Percentiles rank a stretch among this genome's conserved stretches.
phyloP scores from a whole-genome alignment of 352 stramenopile species.

The Aphanomyces stellatus region DNA sequence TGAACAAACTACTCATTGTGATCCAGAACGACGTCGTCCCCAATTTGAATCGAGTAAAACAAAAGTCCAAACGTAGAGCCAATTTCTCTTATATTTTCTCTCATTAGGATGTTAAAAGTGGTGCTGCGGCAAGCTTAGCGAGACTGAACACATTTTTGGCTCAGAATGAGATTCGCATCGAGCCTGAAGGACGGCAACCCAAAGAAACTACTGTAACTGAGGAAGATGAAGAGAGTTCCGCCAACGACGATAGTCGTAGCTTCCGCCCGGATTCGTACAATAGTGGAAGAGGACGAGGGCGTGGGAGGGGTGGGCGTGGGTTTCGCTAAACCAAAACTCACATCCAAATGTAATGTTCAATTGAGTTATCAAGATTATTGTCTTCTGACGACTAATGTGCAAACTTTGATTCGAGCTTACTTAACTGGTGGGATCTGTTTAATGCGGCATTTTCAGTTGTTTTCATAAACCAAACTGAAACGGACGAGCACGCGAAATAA shows the following conservation, averaged over 20 bases:
- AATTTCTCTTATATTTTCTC: not conserved
- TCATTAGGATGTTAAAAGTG: not conserved
- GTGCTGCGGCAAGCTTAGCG: not conserved
- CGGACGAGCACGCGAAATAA: slow-evolving; percentile 31
- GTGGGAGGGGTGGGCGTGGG: not conserved
- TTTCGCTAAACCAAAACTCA: not conserved
- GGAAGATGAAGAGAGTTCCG: not conserved
- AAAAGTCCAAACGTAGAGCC: not conserved
- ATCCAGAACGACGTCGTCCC: not conserved
- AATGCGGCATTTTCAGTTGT: slow-evolving; percentile 45
- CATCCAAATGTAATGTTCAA: too few species aligned
- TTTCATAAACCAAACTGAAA: slow-evolving; percentile 30
- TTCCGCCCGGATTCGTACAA: not conserved
- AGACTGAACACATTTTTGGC: slow-evolving; percentile 6
- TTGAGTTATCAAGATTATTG: too few species aligned
- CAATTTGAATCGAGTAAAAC: not conserved
- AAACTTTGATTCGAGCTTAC: slow-evolving; percentile 40
- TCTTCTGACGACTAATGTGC: not conserved
- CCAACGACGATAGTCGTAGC: not conserved
- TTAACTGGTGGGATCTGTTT: slow-evolving; percentile 37
- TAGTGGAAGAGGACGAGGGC: not conserved
- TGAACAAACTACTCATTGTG: not conserved
- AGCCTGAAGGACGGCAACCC: not conserved
- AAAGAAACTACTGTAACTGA: not conserved
- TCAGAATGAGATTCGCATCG: not conserved